Evolutionary conservation across 805 yeast genomes (phyloP).

Genomic region (Ogataea allantospora): DNA sequence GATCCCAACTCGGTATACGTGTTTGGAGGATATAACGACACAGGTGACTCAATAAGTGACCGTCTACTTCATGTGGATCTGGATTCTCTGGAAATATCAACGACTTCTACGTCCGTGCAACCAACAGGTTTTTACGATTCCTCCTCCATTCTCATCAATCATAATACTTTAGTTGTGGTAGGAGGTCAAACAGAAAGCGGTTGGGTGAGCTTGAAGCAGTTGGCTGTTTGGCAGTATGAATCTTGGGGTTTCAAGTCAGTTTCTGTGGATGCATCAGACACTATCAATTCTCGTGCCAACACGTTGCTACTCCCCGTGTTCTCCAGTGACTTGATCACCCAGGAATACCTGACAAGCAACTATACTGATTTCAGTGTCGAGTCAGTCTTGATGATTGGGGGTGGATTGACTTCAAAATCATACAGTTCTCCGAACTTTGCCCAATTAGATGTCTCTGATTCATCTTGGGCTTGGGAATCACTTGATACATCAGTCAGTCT

Average conservation of each 20-base stretch:
- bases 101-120: slow-evolving; percentile 47
- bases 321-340: slow-evolving; percentile 24
- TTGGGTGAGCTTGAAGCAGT: slow-evolving; percentile 71
- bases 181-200: slow-evolving; percentile 66
- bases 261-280: slow-evolving; percentile 30
- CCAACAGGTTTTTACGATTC: slow-evolving; percentile 60
- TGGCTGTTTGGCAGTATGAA: slow-evolving; percentile 68
- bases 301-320: slow-evolving; percentile 59
- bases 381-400: slow-evolving; percentile 60
- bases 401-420: slow-evolving; percentile 40
- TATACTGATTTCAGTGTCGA: slow-evolving; percentile 35
- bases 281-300: slow-evolving; percentile 51
- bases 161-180: slow-evolving; percentile 50
- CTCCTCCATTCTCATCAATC: slow-evolving; percentile 40
- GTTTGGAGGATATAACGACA: slow-evolving; percentile 48
- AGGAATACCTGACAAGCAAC: slow-evolving; percentile 24
- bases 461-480: slow-evolving; percentile 45
- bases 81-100: slow-evolving; percentile 31
- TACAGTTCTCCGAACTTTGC: slow-evolving; percentile 44
- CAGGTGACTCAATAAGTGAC: slow-evolving; percentile 32
- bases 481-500: slow-evolving; percentile 26
- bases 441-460: slow-evolving; percentile 36
- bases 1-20: slow-evolving; percentile 43
- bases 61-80: slow-evolving; percentile 48
- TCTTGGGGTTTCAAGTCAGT: slow-evolving; percentile 62